These are phyloP conservation scores for Beauveria pseudobassiana DNA, from an alignment of 2,329 filamentous ascomycete species.

Conservation along the genomic window DNA sequence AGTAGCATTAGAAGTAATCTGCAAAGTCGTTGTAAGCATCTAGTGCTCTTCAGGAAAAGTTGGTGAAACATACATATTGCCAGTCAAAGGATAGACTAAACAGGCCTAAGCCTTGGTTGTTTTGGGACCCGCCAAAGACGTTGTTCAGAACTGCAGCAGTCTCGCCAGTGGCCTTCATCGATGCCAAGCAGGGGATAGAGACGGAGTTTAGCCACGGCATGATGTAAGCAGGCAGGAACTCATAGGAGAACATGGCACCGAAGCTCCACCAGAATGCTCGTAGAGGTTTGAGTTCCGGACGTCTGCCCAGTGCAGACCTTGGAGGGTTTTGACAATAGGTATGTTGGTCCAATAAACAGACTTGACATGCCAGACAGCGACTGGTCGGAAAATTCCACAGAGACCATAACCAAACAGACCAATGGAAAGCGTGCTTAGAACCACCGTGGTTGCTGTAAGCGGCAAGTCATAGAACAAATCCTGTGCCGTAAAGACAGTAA, in stretches of 20 bases:
- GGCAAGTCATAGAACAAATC: slow-evolving; percentile 44
- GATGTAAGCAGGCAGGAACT: slow-evolving; percentile 48
- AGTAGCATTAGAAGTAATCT: slow-evolving; percentile 48
- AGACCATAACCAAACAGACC: slow-evolving; percentile 49
- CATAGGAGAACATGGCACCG: slow-evolving; percentile 39
- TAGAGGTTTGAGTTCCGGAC: slow-evolving; percentile 41
- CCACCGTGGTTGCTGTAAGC: slow-evolving; percentile 36
- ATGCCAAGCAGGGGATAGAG: slow-evolving; percentile 46
- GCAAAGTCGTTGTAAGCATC: background rate
- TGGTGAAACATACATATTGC: slow-evolving; percentile 39
- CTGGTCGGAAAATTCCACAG: slow-evolving; percentile 43
- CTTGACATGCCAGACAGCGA: slow-evolving; percentile 48
- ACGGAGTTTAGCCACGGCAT: slow-evolving; percentile 48
- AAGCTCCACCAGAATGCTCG: slow-evolving; percentile 46
- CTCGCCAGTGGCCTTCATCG: slow-evolving; percentile 40
- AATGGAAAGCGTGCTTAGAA: slow-evolving; percentile 45
- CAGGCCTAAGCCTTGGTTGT: slow-evolving; percentile 45
- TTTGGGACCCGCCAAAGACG: slow-evolving; percentile 43
- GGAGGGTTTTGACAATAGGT: slow-evolving; percentile 45
- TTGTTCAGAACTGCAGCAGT: slow-evolving; percentile 37
- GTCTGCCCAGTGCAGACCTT: slow-evolving; percentile 46
- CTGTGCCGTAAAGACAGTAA: slow-evolving; percentile 39
- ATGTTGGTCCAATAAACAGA: slow-evolving; percentile 49
- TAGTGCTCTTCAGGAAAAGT: background rate
- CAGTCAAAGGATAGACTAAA: slow-evolving; percentile 46